phyloP scores from a whole-genome alignment of 164 flowering plant species.

The Buxus sempervirens region DNA sequence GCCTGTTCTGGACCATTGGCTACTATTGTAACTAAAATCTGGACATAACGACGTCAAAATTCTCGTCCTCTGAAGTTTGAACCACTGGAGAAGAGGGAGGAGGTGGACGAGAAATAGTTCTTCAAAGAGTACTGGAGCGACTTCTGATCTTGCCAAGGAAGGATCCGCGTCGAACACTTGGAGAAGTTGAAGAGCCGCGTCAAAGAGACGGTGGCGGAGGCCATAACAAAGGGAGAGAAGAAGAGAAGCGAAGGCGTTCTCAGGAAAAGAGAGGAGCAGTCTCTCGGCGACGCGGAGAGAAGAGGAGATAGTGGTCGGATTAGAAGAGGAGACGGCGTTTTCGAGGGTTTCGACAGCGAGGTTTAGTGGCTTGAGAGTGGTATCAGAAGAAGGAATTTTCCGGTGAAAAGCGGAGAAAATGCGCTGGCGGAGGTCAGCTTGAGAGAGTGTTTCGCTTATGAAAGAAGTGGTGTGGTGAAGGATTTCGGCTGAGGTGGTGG shows the following conservation, averaged over 20 bases:
- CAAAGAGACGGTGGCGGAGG: slow-evolving; percentile 27
- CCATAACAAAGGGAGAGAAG: slow-evolving; percentile 44
- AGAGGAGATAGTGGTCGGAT: slow-evolving; percentile 31
- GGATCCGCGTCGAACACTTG: slow-evolving; percentile 46
- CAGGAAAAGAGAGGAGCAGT: slow-evolving; percentile 38
- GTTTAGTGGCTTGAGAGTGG: slow-evolving; percentile 29
- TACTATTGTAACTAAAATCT: slow-evolving; percentile 3
- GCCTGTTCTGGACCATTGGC: slow-evolving; percentile 8
- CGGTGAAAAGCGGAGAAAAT: slow-evolving; percentile 36
- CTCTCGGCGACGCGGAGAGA: slow-evolving; percentile 48
- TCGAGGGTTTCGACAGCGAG: slow-evolving; percentile 50
- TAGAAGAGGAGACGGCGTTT: slow-evolving; percentile 34
- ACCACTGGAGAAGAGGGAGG: slow-evolving; percentile 41
- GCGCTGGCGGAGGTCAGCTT: slow-evolving; percentile 45
- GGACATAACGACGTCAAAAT: slow-evolving; percentile 29
- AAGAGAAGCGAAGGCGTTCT: slow-evolving; percentile 37
- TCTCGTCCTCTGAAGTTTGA: slow-evolving; percentile 34
- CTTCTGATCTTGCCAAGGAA: slow-evolving; percentile 46
- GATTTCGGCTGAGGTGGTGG: slow-evolving; percentile 34
- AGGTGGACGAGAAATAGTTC: slow-evolving; percentile 50
- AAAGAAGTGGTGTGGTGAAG: slow-evolving; percentile 45
- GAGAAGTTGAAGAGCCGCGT: slow-evolving; percentile 44
- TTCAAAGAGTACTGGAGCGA: slow-evolving; percentile 54
- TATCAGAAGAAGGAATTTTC: slow-evolving; percentile 20
- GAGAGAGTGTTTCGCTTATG: slow-evolving; percentile 34